These are phyloP conservation scores for Prunus padus DNA, from an alignment of 306 rosid genomes.

Conservation along the genomic window DNA sequence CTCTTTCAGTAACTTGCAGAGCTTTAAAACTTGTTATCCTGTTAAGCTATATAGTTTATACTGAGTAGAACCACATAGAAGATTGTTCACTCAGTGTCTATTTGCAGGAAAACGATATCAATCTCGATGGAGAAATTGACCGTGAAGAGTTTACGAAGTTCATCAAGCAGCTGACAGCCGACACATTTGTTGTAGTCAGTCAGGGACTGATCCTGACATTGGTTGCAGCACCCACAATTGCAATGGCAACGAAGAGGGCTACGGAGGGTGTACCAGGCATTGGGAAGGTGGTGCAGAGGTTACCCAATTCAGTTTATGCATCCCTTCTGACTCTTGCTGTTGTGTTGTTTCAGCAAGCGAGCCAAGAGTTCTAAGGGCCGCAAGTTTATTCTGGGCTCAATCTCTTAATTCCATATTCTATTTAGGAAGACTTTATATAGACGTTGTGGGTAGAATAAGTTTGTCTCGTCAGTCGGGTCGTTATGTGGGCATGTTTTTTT, in stretches of 20 bases:
- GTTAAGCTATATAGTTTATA: neutral
- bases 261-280: slow-evolving; percentile 86
- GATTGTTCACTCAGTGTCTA: neutral
- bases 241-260: slow-evolving; percentile 77
- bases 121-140: slow-evolving; percentile 57
- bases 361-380: neutral
- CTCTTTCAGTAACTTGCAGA: too few species aligned
- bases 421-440: neutral
- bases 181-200: slow-evolving; percentile 48
- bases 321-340: slow-evolving; percentile 58
- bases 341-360: slow-evolving; percentile 47
- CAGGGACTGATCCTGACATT: slow-evolving; percentile 66
- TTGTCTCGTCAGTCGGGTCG: neutral
- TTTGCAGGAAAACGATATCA: slow-evolving; percentile 56
- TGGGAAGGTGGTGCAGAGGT: slow-evolving; percentile 66
- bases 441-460: neutral
- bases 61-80: neutral
- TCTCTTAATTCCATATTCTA: neutral
- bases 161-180: slow-evolving; percentile 55
- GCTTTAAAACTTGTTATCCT: too few species aligned
- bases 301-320: slow-evolving; percentile 76
- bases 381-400: neutral
- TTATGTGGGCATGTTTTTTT: neutral
- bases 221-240: slow-evolving; percentile 78
- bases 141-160: slow-evolving; percentile 56